A percentile compares a stretch with the other conserved stretches of the same genome.
Conservation (phyloP, 257 asterid species). For the Plectranthus barbatus region DNA sequence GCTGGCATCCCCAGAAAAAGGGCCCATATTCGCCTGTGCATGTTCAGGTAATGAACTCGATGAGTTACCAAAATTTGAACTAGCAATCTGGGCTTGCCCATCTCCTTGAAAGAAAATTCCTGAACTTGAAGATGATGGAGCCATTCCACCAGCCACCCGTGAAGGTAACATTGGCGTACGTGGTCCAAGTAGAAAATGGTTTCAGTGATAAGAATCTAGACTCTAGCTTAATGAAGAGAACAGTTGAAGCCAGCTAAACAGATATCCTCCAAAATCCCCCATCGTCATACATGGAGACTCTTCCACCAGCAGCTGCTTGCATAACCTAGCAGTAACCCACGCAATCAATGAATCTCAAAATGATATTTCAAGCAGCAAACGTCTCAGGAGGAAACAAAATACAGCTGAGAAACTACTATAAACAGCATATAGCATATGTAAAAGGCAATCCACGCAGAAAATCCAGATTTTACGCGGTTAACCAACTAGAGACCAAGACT, state of each 20-base stretch:
- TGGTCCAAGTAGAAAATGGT: slow-evolving; percentile 31
- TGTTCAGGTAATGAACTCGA: slow-evolving; percentile 46
- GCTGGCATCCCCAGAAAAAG: slow-evolving; percentile 50
- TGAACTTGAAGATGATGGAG: slow-evolving; percentile 72
- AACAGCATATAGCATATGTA: background rate
- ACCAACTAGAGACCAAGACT: background rate
- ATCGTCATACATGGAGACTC: background rate
- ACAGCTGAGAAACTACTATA: background rate
- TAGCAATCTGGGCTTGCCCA: slow-evolving; percentile 48
- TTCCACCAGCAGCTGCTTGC: slow-evolving; percentile 5
- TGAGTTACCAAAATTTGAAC: slow-evolving; percentile 59
- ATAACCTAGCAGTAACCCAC: background rate
- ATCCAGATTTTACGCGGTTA: background rate
- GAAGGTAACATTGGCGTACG: slow-evolving; percentile 50
- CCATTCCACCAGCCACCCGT: slow-evolving; percentile 56
- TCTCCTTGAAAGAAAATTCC: slow-evolving; percentile 78
- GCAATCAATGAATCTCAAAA: background rate
- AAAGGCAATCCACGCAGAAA: background rate
- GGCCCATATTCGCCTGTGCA: slow-evolving; percentile 38
- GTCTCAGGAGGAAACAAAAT: slow-evolving; percentile 1
- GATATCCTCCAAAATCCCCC: background rate
- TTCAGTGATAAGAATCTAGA: slow-evolving; percentile 10
- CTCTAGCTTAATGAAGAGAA: background rate
- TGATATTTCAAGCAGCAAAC: slow-evolving; percentile 11
- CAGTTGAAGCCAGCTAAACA: background rate